phyloP scores from a whole-genome alignment of 164 flowering plant genomes.

The Tetrastigma voinierianum region DNA sequence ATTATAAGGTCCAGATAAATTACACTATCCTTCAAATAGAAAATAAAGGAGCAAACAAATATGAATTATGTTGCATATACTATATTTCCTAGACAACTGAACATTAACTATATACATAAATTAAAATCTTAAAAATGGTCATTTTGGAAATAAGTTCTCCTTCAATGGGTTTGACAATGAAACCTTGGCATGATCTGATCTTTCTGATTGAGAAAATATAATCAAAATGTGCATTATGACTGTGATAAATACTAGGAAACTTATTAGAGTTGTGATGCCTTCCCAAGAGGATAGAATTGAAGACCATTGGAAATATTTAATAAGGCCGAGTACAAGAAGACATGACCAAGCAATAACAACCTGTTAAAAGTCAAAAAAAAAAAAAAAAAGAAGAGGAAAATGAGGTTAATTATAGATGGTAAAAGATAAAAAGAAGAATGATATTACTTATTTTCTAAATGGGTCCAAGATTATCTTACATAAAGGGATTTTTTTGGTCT shows the following conservation, averaged over 20 bases:
- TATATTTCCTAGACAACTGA: too few species aligned
- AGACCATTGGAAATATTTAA: slow-evolving; percentile 42
- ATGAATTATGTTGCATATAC: too few species aligned
- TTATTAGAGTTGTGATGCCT: slow-evolving; percentile 45
- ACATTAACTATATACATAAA: too few species aligned
- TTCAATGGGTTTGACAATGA: not conserved
- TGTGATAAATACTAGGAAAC: slow-evolving; percentile 43
- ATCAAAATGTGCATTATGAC: slow-evolving; percentile 68
- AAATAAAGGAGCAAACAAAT: too few species aligned
- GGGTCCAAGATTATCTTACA: slow-evolving; percentile 31
- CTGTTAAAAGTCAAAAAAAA: slow-evolving; percentile 22
- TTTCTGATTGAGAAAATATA: slow-evolving; percentile 53
- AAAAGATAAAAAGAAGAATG: not conserved
- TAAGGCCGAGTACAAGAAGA: slow-evolving; percentile 31
- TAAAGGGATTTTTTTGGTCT: slow-evolving; percentile 64
- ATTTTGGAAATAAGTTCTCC: slow-evolving; percentile 10
- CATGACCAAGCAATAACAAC: slow-evolving; percentile 54
- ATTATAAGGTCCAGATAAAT: not conserved
- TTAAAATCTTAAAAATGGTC: not conserved
- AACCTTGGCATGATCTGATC: slow-evolving; percentile 2
- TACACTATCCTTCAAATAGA: not conserved
- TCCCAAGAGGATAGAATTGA: slow-evolving; percentile 60
- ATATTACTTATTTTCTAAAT: not conserved
- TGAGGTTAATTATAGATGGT: too few species aligned
- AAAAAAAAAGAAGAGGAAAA: not conserved